Conservation (phyloP, 495 filamentous ascomycete genomes). For the Paragyromitra xinjiangensis region DNA sequence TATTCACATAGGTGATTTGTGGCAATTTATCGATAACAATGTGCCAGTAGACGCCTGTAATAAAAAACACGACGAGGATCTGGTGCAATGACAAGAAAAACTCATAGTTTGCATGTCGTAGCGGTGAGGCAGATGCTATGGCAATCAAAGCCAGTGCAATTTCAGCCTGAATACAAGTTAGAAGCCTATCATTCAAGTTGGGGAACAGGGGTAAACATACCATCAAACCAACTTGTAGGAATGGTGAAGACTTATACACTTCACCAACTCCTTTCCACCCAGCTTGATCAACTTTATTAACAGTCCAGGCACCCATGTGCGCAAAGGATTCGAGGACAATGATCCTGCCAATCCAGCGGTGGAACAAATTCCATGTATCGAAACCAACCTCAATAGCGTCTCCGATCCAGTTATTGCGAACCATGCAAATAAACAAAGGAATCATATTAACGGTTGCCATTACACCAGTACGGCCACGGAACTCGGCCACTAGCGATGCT, state of each 20-base stretch:
- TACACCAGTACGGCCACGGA: slow-evolving; percentile 78
- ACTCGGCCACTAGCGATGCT: slow-evolving; percentile 65
- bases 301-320: slow-evolving; percentile 71
- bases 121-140: slow-evolving; percentile 72
- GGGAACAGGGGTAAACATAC: slow-evolving; percentile 59
- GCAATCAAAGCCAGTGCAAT: slow-evolving; percentile 68
- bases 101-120: slow-evolving; percentile 96
- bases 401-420: slow-evolving; percentile 76
- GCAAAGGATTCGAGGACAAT: slow-evolving; percentile 71
- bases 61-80: slow-evolving; percentile 70
- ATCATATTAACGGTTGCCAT: slow-evolving; percentile 83
- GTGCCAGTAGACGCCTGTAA: slow-evolving; percentile 76
- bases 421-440: slow-evolving; percentile 72
- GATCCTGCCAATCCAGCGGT: slow-evolving; percentile 81
- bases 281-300: slow-evolving; percentile 70
- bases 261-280: slow-evolving; percentile 70
- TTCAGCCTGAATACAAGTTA: slow-evolving; percentile 58
- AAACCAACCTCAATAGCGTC: slow-evolving; percentile 61
- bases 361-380: slow-evolving; percentile 80
- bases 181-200: not conserved
- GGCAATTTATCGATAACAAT: slow-evolving; percentile 68
- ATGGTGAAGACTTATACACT: slow-evolving; percentile 64
- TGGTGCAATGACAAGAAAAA: slow-evolving; percentile 88
- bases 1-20: slow-evolving; percentile 72
- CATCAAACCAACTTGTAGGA: slow-evolving; percentile 68